Evolutionary conservation across 441 rosid genomes (phyloP), one percentile per base, ranked within the genome.

Genomic region (Populus hybrid): DNA sequence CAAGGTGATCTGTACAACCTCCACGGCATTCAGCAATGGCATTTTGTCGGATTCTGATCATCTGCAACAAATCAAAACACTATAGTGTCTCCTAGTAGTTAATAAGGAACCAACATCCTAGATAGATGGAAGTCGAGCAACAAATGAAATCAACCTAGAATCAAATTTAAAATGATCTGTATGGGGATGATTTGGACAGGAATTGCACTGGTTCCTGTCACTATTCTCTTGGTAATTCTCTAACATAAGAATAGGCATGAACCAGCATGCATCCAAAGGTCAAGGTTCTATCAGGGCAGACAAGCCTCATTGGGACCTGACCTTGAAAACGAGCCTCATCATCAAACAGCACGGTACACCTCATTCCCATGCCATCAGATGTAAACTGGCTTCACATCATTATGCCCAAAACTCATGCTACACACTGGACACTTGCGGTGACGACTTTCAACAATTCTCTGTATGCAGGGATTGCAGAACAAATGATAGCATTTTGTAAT

Each of bases 401-500:
- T 94, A 28, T 86, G 81, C 65, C 99, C 95, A 76, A 97, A 94
- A 88, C 93, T 97, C 67, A 91, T 86, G 29, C 90, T 85, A 78
- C 99, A 97, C 5, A 85, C 86, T 9, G 98, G 98, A 81, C 99
- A 97, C 83, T 94, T 97, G 75, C 97, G 90, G 66, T 90, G 97
- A 36, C 99, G 91, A 77, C 88, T 90, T 86, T 83, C 94, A n/a
- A 78, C 81, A 74, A 92, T 83, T 84, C 83, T 94, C 82, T 93
- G 97, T 64, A 97, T 87, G 81, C 99, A 97, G 67, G 89, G 86
- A 72, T 86, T 90, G 93, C 99, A 97, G 88, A 94, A 94, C 85
- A 97, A 83, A 78, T 93, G 99, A 84, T 84, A 97, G 89, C 99
- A 97, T 79, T 91, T 97, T 71, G 98, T 97, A 80, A 94, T 93